A percentile compares a stretch with the other conserved stretches of the same genome.
These are phyloP conservation scores for Musa schizocarpa DNA, from an alignment of 176 grass and related monocot genomes.

Conservation along the genomic window DNA sequence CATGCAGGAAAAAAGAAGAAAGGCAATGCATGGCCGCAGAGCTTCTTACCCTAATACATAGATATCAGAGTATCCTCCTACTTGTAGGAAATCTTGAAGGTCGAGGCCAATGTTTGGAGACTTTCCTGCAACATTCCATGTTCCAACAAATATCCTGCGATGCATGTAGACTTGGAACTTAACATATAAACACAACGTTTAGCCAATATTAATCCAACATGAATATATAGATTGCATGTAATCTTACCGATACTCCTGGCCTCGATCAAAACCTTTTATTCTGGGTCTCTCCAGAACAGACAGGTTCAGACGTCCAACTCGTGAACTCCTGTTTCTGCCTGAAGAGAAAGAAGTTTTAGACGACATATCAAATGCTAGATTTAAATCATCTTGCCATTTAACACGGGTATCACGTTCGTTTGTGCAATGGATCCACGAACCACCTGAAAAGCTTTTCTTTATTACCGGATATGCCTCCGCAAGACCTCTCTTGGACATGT, in stretches of 20 bases:
- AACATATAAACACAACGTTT: too few species aligned
- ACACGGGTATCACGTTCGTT: neutral
- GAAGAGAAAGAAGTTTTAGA: slow-evolving; percentile 3
- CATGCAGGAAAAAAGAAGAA: neutral
- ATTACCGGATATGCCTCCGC: slow-evolving; percentile 38
- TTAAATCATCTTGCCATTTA: neutral
- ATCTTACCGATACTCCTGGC: slow-evolving; percentile 24
- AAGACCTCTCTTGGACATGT: slow-evolving; percentile 24
- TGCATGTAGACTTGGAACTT: too few species aligned
- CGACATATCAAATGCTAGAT: neutral
- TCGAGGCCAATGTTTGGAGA: slow-evolving; percentile 38
- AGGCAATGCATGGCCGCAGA: neutral
- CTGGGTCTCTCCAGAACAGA: slow-evolving; percentile 13
- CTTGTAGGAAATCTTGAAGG: slow-evolving; percentile 57
- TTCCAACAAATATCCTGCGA: slow-evolving; percentile 59
- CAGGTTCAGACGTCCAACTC: slow-evolving; percentile 36
- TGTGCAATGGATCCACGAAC: too few species aligned
- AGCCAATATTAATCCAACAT: too few species aligned
- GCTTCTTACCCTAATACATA: slow-evolving; percentile 58
- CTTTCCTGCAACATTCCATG: slow-evolving; percentile 85
- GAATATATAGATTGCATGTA: neutral
- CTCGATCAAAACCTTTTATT: neutral
- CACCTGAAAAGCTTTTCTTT: slow-evolving; percentile 77
- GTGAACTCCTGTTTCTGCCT: slow-evolving; percentile 54
- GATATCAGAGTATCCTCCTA: slow-evolving; percentile 57